Evolutionary conservation across 495 filamentous ascomycete genomes (phyloP).

Genomic region (Physcia stellaris): DNA sequence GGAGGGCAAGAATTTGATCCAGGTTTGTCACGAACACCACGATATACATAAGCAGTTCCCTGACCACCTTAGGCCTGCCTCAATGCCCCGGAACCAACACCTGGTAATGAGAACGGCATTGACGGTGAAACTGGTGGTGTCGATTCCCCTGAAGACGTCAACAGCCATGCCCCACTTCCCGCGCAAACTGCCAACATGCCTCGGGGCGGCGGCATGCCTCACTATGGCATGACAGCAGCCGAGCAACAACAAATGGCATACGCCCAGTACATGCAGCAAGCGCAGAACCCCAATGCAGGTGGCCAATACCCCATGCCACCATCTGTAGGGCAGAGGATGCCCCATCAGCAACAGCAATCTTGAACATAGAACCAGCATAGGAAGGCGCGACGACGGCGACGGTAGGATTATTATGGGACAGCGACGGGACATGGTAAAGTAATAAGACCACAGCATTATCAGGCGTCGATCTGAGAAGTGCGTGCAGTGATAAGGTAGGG

Average conservation of each 20-base stretch:
- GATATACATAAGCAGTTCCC: no score
- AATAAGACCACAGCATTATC: no score
- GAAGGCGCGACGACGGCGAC: no score
- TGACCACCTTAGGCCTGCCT: conserved; percentile 59
- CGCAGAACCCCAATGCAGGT: conserved; percentile 38
- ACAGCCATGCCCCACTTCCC: conserved; percentile 35
- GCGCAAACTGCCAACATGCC: conserved; percentile 38
- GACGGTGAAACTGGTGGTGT: conserved; percentile 49
- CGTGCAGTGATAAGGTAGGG: no score
- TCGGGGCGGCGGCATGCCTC: conserved; percentile 34
- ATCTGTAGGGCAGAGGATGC: conserved; percentile 39
- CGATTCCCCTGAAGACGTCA: conserved; percentile 43
- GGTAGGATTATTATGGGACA: conserved; percentile 7
- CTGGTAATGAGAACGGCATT: conserved; percentile 76
- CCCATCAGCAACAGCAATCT: conserved; percentile 35
- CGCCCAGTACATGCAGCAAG: conserved; percentile 39
- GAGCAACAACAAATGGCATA: conserved; percentile 47
- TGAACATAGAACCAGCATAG: conserved; percentile 5
- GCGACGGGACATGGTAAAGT: no score
- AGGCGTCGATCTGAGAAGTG: no score
- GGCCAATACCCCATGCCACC: conserved; percentile 45
- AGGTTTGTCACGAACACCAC: conserved; percentile 66
- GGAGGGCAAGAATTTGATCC: conserved; percentile 98
- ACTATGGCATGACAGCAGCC: conserved; percentile 41
- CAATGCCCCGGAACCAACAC: conserved; percentile 92